A percentile compares a stretch with the other conserved stretches of the same genome.
phyloP scores from a whole-genome alignment of 176 grass and related monocot species.

The Bromus sterilis region DNA sequence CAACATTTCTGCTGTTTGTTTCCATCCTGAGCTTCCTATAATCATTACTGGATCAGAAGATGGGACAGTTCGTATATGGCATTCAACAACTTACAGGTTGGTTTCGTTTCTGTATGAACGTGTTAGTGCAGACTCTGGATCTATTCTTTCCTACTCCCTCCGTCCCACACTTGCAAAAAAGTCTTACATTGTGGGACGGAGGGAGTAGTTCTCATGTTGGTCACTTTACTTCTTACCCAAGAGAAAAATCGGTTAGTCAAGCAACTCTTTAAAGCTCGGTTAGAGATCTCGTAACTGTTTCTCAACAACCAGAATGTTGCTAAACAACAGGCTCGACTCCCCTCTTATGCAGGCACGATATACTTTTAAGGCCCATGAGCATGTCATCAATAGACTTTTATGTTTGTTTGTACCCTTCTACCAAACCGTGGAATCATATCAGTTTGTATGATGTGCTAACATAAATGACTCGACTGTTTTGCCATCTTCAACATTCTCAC shows the following conservation, averaged over 20 bases:
- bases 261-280: background rate
- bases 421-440: background rate
- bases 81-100: conserved; percentile 95
- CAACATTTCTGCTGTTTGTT: conserved; percentile 96
- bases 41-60: conserved; percentile 98
- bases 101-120: background rate
- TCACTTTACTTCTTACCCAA: background rate
- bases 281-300: background rate
- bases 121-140: background rate
- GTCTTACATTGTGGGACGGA: too few species aligned
- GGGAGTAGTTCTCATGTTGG: background rate
- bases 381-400: background rate
- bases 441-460: background rate
- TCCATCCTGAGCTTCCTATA: conserved; percentile 98
- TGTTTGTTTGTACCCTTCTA: background rate
- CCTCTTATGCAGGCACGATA: background rate
- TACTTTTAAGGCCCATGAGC: background rate
- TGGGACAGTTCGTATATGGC: conserved; percentile 96
- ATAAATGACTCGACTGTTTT: background rate
- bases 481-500: background rate
- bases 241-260: background rate
- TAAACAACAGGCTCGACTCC: background rate
- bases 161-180: too few species aligned
- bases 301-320: background rate
- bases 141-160: background rate